Evolutionary conservation across 2,329 filamentous ascomycete species (phyloP).

Genomic region (Penicillium freii): DNA sequence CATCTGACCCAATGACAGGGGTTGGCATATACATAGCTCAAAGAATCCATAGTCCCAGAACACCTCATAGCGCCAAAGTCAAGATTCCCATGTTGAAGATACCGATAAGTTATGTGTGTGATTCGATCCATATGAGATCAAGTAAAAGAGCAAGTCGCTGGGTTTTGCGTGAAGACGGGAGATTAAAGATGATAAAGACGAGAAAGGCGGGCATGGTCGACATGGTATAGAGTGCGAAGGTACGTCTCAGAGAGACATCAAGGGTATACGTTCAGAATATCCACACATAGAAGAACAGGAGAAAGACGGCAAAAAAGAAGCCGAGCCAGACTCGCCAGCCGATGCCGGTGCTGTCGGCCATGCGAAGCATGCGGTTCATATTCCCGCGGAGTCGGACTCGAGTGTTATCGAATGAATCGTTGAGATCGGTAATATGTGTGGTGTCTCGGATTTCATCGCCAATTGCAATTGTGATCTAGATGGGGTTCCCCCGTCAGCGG

Average conservation of each 20-base stretch:
- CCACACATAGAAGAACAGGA: constrained; percentile 93
- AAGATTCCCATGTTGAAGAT: constrained; percentile 2
- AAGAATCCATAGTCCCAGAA: constrained; percentile 2
- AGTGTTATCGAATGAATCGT: constrained; percentile 86
- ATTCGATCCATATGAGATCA: not conserved
- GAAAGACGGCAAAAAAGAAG: constrained; percentile 79
- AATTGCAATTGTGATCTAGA: constrained; percentile 82
- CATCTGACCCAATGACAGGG: not conserved
- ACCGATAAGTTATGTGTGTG: not conserved
- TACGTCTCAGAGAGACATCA: constrained; percentile 1
- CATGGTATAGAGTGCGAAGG: not conserved
- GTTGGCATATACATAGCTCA: not conserved
- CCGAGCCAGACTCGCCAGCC: constrained; percentile 91
- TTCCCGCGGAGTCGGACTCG: constrained; percentile 78
- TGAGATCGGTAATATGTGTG: constrained; percentile 87
- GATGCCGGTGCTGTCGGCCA: constrained; percentile 93
- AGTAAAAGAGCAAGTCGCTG: not conserved
- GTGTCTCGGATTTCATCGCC: constrained; percentile 93
- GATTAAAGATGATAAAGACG: constrained; percentile 4
- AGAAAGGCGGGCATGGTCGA: not conserved
- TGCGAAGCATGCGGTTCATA: constrained; percentile 94
- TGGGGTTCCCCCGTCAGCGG: constrained; percentile 12
- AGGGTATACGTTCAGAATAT: constrained; percentile 58
- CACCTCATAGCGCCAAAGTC: constrained; percentile 6
- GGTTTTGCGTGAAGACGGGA: not conserved